phyloP scores from a whole-genome alignment of 208 protist species.

The Endotrypanum monterogeii region DNA sequence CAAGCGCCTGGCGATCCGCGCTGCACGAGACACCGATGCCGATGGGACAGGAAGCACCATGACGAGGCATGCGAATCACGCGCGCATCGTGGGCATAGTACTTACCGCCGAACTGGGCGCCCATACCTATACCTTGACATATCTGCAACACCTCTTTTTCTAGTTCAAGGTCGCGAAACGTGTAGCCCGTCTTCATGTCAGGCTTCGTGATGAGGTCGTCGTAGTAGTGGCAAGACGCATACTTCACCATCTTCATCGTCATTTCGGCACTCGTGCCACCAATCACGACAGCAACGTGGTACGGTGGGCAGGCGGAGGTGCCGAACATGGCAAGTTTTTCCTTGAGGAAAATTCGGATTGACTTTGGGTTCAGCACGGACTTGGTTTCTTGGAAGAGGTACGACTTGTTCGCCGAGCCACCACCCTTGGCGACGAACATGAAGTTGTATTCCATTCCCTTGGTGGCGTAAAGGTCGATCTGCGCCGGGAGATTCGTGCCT shows the following conservation, averaged over 20 bases:
- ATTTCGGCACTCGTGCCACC: conserved; percentile 96
- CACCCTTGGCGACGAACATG: conserved; percentile 97
- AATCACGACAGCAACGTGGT: conserved; percentile 96
- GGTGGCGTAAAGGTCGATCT: conserved; percentile 96
- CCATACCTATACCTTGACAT: conserved; percentile 93
- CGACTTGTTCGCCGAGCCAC: conserved; percentile 98
- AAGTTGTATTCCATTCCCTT: conserved; percentile 96
- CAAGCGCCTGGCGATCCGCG: conserved; percentile 94
- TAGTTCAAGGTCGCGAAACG: conserved; percentile 95
- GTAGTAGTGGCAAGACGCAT: conserved; percentile 93
- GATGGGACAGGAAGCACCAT: conserved; percentile 91
- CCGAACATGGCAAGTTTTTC: conserved; percentile 94
- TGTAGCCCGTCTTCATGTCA: conserved; percentile 76
- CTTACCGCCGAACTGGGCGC: conserved; percentile 98
- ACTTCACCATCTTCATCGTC: conserved; percentile 97
- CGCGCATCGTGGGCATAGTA: conserved; percentile 98
- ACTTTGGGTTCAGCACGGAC: conserved; percentile 94
- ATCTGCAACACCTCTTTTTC: conserved; percentile 92
- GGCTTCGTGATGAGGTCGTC: conserved; percentile 95
- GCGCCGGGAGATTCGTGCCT: conserved; percentile 96
- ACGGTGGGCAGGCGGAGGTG: conserved; percentile 98
- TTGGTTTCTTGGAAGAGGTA: conserved; percentile 97
- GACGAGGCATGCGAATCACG: conserved; percentile 94
- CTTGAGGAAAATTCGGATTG: conserved; percentile 91
- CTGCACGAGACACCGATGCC: conserved; percentile 98